Conservation (phyloP, 2,329 filamentous ascomycete genomes). For the Bipolaris oryzae region DNA sequence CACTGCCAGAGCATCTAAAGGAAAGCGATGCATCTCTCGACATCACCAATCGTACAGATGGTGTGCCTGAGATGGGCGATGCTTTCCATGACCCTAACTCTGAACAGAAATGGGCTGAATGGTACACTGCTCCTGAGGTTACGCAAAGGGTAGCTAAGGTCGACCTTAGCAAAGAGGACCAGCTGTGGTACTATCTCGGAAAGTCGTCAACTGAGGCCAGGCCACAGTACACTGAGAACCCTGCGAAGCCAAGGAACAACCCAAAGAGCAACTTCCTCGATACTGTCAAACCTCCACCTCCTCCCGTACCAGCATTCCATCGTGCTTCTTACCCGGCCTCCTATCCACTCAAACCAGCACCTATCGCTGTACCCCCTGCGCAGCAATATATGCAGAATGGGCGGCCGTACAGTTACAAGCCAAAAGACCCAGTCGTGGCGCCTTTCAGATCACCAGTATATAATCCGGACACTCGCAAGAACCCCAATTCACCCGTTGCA, state of each 20-base stretch:
- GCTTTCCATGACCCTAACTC: slow-evolving; percentile 55
- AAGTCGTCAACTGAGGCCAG: slow-evolving; percentile 86
- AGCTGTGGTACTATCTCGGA: slow-evolving; percentile 88
- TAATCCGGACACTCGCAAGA: slow-evolving; percentile 43
- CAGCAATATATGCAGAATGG: slow-evolving; percentile 33
- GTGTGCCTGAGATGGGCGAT: slow-evolving; percentile 55
- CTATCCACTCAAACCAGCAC: slow-evolving; percentile 54
- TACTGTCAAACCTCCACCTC: slow-evolving; percentile 59
- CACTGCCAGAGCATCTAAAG: slow-evolving; percentile 65
- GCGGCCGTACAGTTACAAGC: slow-evolving; percentile 44
- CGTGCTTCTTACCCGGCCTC: slow-evolving; percentile 47
- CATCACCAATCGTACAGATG: slow-evolving; percentile 56
- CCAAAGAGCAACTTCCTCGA: slow-evolving; percentile 74
- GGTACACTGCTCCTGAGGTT: slow-evolving; percentile 61
- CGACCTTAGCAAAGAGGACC: slow-evolving; percentile 72
- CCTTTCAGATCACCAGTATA: slow-evolving; percentile 40
- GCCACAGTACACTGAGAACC: slow-evolving; percentile 87
- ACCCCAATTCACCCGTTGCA: slow-evolving; percentile 47
- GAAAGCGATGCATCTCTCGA: slow-evolving; percentile 54
- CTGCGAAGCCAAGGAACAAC: slow-evolving; percentile 65
- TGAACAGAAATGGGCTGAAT: slow-evolving; percentile 66
- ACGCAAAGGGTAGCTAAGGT: slow-evolving; percentile 66
- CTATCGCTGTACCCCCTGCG: slow-evolving; percentile 38
- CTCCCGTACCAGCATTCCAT: slow-evolving; percentile 36
- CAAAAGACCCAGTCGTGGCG: slow-evolving; percentile 33